Conservation (phyloP, 495 filamentous ascomycete species). For the Daldinia loculata region DNA sequence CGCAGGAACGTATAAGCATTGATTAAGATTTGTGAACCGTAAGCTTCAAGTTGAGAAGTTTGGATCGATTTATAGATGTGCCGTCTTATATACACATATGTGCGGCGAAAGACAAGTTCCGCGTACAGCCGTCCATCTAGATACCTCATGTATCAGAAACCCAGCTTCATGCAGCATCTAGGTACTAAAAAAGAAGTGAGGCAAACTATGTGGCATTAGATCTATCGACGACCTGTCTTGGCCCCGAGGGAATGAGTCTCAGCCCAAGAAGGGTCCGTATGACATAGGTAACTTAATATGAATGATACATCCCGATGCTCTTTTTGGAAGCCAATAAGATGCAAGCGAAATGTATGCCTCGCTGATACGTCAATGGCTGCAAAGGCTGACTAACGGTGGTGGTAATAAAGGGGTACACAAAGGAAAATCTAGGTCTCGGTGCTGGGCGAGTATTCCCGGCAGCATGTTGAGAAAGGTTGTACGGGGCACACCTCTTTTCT, state of each 20-base stretch:
- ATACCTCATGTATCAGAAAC: constrained; percentile 11
- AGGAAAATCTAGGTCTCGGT: constrained; percentile 29
- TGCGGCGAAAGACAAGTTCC: constrained; percentile 9
- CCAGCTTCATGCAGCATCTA: constrained; percentile 25
- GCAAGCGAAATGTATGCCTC: constrained; percentile 11
- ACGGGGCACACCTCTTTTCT: constrained; percentile 23
- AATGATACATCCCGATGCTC: constrained; percentile 26
- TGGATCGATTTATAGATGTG: constrained; percentile 18
- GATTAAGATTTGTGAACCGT: constrained; percentile 18
- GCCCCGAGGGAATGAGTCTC: constrained; percentile 13
- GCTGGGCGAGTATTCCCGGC: constrained; percentile 19
- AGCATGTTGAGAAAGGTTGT: constrained; percentile 22
- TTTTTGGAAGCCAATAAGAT: constrained; percentile 8
- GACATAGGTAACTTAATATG: constrained; percentile 5
- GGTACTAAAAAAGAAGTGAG: constrained; percentile 34
- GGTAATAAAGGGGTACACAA: constrained; percentile 16
- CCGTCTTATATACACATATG: constrained; percentile 33
- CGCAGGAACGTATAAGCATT: constrained; percentile 31
- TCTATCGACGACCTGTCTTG: constrained; percentile 17
- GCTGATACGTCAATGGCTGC: constrained; percentile 42
- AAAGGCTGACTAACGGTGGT: constrained; percentile 30
- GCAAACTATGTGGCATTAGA: constrained; percentile 17
- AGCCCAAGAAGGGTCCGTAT: constrained; percentile 23
- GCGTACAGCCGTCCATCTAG: constrained; percentile 26
- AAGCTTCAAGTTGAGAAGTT: constrained; percentile 16